Evolutionary conservation across 2,329 filamentous ascomycete genomes (phyloP), one percentile per base, ranked within the genome.

Genomic region (Cadophora luteo-olivacea): DNA sequence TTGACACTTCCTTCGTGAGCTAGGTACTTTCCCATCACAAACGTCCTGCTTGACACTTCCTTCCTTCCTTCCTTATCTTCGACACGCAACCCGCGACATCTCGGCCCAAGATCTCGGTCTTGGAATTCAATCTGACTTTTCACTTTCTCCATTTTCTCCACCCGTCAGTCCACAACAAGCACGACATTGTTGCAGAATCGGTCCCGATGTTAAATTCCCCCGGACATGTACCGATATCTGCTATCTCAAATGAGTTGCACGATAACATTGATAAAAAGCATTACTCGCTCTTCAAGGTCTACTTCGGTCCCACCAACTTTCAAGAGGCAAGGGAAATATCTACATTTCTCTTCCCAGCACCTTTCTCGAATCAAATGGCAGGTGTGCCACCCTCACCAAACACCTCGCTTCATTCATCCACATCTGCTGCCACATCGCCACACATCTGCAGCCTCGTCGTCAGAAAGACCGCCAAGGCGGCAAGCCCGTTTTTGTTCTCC

Each of bases 171-270:
- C 33, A 41, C 36, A 22, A 41, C 36, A 60, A 41, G 55, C 55
- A 60, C 55, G 55, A 60, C 36, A 60, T 60, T 14, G 33, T n/a
- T 41, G 19, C 11, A 60, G 32, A 54, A 41, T 60, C n/a, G 55
- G 9, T 25, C 3, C 11, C 36, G 7, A 54, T 32, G 12, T 52
- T 9, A 24, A 54, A 19, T 32, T 19, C 25, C 16, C 33, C 55
- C 33, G 33, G 36, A 22, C 33, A 60, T 24, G 19, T 38, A 41
- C 55, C 55, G 55, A 60, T 41, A 14, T 1, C 32, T 38, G n/a
- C 33, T 25, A 25, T 41, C 55, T 60, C 55, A 25, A 41, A 41
- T 41, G 33, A 38, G 24, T 60, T 41, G 33, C 9, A 41, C 6
- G 55, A 60, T 41, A 9, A 3, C 3, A 41, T 60, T 24, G 19